Conservation (phyloP, 2,329 filamentous ascomycete genomes). For the Annulohypoxylon truncatum region DNA sequence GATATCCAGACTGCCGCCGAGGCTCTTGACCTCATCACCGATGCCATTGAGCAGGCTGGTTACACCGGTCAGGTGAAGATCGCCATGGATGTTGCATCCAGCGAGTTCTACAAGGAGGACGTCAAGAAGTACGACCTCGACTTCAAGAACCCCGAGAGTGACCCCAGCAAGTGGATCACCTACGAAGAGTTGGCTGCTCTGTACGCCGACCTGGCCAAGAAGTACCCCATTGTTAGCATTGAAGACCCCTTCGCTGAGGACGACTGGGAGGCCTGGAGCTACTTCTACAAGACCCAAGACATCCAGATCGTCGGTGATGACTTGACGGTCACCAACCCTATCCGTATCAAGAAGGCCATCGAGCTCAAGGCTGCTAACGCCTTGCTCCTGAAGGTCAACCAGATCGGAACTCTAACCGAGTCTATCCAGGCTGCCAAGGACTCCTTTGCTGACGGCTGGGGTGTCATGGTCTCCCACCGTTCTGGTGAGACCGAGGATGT, state of each 20-base stretch:
- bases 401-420: conserved; percentile 98
- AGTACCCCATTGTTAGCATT: conserved; percentile 99
- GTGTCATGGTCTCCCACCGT: conserved; percentile 99
- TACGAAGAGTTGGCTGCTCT: conserved; percentile 96
- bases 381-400: conserved; percentile 99
- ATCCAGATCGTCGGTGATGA: conserved; percentile 99
- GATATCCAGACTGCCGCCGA: conserved; percentile 98
- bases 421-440: conserved; percentile 99
- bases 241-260: conserved; percentile 99
- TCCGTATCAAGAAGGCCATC: conserved; percentile 99
- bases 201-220: conserved; percentile 87
- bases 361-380: conserved; percentile 99
- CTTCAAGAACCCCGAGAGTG: conserved; percentile 99
- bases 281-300: conserved; percentile 99
- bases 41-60: conserved; percentile 92
- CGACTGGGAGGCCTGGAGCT: conserved; percentile 99
- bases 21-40: conserved; percentile 94
- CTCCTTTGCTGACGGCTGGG: conserved; percentile 94
- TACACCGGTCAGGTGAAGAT: conserved; percentile 98
- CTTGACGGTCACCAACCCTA: conserved; percentile 98
- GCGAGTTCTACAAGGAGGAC: conserved; percentile 98
- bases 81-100: conserved; percentile 98
- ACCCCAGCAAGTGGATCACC: conserved; percentile 96
- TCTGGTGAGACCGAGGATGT: conserved; percentile 99
- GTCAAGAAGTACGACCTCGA: conserved; percentile 99